These are phyloP conservation scores for Erigeron canadensis DNA, from an alignment of 129 eudicot genomes.

Conservation along the genomic window DNA sequence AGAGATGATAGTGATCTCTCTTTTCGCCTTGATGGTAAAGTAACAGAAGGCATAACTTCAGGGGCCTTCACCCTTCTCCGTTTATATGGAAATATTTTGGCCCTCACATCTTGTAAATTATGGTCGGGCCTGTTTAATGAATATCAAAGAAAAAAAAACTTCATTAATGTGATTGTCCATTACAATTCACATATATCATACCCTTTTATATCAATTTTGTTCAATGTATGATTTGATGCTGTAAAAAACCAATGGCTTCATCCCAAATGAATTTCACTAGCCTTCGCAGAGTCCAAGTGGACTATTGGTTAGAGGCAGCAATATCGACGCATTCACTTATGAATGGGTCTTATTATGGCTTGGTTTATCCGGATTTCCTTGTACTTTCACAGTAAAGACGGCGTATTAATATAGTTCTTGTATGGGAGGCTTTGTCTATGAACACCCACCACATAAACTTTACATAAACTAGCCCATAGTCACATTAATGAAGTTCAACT, in stretches of 20 bases:
- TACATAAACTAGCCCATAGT: neutral
- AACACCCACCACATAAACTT: slow-evolving; percentile 12
- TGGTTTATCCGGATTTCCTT: neutral
- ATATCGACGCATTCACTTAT: neutral
- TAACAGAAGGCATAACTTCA: slow-evolving; percentile 48
- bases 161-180: slow-evolving; percentile 4
- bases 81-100: slow-evolving; percentile 82
- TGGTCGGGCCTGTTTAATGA: slow-evolving; percentile 75
- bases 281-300: no score
- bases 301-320: no score
- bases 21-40: slow-evolving; percentile 65
- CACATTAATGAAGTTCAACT: neutral
- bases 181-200: neutral
- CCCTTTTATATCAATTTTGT: neutral
- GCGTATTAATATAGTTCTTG: neutral
- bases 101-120: slow-evolving; percentile 74
- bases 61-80: slow-evolving; percentile 64
- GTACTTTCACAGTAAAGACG: neutral
- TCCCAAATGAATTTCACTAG: neutral
- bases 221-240: neutral
- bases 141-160: neutral
- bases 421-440: neutral
- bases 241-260: neutral
- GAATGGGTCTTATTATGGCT: neutral
- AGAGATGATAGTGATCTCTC: slow-evolving; percentile 87